These are phyloP conservation scores for Phytophthora nicotianae DNA, from an alignment of 352 stramenopile species.

Conservation along the genomic window DNA sequence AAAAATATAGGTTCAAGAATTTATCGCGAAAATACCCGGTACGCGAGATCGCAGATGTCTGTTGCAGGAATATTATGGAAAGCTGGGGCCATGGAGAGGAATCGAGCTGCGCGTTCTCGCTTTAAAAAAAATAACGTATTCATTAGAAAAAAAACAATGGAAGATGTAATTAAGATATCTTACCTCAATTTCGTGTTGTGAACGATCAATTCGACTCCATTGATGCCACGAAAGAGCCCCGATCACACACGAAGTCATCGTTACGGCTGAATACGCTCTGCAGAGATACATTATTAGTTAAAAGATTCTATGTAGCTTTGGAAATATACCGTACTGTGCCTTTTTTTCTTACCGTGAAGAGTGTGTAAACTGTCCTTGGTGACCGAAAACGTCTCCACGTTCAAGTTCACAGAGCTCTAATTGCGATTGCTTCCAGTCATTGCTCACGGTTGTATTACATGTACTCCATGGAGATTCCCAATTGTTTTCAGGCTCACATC, in stretches of 20 bases:
- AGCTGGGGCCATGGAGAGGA: conserved; percentile 45
- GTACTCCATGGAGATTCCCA: conserved; percentile 26
- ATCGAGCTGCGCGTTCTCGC: conserved; percentile 38
- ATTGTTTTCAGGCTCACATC: conserved; percentile 4
- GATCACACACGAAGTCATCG: conserved; percentile 28
- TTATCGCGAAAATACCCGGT: conserved; percentile 26
- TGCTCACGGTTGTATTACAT: not conserved
- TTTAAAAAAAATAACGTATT: conserved; percentile 8
- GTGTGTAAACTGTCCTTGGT: conserved; percentile 32
- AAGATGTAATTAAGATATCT: not conserved
- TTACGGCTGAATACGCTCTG: conserved; percentile 37
- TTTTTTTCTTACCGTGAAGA: conserved; percentile 20
- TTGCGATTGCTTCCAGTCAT: conserved; percentile 30
- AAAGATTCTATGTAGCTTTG: not conserved
- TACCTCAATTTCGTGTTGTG: conserved; percentile 41
- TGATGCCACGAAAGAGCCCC: conserved; percentile 42
- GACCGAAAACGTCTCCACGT: conserved; percentile 34
- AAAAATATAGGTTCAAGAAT: not conserved
- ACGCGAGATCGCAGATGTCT: conserved; percentile 40
- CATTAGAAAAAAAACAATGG: not conserved
- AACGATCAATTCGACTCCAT: conserved; percentile 32
- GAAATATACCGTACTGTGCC: too few relatives aligned
- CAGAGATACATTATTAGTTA: not conserved
- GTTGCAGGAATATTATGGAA: conserved; percentile 38
- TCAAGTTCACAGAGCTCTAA: conserved; percentile 35